Base-by-base conservation (phyloP, 371 early-diverging fungal genomes). In the Dichotomocladium elegans region DNA sequence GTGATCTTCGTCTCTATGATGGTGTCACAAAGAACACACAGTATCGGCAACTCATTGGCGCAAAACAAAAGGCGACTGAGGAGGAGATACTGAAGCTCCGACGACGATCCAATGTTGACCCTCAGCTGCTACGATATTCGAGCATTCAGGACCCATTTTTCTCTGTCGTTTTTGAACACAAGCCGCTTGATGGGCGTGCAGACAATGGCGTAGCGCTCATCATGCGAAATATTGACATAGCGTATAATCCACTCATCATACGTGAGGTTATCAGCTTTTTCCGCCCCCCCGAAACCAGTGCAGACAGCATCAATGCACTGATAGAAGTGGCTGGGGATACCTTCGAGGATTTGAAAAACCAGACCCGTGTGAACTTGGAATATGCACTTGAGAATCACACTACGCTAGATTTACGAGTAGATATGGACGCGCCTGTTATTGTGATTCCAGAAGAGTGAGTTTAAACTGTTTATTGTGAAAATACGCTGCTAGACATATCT, bases 371-470 rank as follows among this genome's bases (percentile, higher is more conserved):
- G 2, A 90, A 90, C 7, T 65, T 99, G 1, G 87, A 92, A 61
- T 88, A 83, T 68, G 95, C 95, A 0, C 62, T 99, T 35, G 93
- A 89, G 30, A 85, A 88, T 47, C 96, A 95, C 69, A 91, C 88
- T 41, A 91, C 92, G 0, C 55, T 94, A 14, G 94, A 96, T 66
- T 67, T 98, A 14, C 84, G 86, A 33, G 81, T 99, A n/a, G 95
- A 98, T 61, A 85, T 96, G 73, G 93, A 95, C 57, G 99, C 99
- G 4, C 99, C 99, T 1, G 89, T 98, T 33, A 84, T 99, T 65
- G 85, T 98, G n/a, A 72, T 99, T 28, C 98, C 97, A 0, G 90
- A 93, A 65, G 83, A 84, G 86, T 87, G 69, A 17, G 64, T 46
- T 1, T 24, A 9, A n/a, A n/a, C n/a, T n/a, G n/a, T n/a, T n/a